Evolutionary conservation across 2,329 filamentous ascomycete genomes (phyloP), one percentile per base, ranked within the genome.

Genomic region (Nannizzia gypsea): DNA sequence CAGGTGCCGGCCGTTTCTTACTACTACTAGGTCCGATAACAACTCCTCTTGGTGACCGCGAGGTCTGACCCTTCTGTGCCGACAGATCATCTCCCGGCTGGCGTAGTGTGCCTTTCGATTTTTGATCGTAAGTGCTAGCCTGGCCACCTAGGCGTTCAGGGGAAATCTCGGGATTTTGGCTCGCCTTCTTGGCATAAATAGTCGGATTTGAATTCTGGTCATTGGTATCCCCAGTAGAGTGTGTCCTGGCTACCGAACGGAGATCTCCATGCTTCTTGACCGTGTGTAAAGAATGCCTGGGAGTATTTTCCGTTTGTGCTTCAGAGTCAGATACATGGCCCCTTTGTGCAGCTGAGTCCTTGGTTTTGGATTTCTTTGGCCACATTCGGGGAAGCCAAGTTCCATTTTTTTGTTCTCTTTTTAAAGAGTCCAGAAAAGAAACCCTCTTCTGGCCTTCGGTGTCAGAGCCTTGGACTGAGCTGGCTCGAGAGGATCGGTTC

Each of bases 221-320:
- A 17, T 54, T n/a, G 6, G 17, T 15, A 34, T 54, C 50, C 13
- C 17, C 31, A 54, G 31, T 28, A 17, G 31, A 15, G 28, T 36
- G 31, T 13, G 28, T 17, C 28, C 42, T 60, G 9, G 64, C 64
- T 15, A 59, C 56, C 11, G 61, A 61, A 9, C 64, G 62, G 50
- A 65, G 58, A 58, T 65, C 60, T 6, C 24, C 26, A 57, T 63
- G 59, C 28, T 63, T 65, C 38, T 60, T 63, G 13, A 61, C 57
- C 4, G 61, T 57, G 58, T 64, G 64, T 57, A 65, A 63, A 15
- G 59, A 60, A 36, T 44, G 61, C 15, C 28, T 60, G 3, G 58
- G 57, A 15, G 31, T 15, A 60, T 58, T 38, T 2, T 36, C 6
- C n/a, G 13, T 15, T n/a, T 36, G 26, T 15, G 58, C 24, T n/a